phyloP scores from a whole-genome alignment of 179 eudicot genomes.

The Patellifolia procumbens region DNA sequence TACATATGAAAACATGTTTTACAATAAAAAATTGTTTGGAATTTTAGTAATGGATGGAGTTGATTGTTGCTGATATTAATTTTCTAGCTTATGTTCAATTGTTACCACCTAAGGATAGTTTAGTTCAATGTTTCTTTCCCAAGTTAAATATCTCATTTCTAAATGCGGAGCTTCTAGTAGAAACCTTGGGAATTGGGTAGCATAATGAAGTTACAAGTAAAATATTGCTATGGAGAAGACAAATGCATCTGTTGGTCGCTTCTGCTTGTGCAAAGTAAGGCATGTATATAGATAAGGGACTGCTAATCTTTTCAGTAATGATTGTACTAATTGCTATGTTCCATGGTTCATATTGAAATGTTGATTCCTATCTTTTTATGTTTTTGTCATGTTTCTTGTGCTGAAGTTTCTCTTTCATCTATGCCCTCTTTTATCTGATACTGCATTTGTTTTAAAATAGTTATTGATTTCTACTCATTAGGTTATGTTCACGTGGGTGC shows the following conservation, averaged over 20 bases:
- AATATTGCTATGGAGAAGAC: background rate
- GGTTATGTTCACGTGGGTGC: conserved; percentile 97
- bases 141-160: background rate
- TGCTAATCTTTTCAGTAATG: background rate
- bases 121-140: background rate
- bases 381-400: background rate
- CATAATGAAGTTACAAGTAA: background rate
- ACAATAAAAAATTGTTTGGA: background rate
- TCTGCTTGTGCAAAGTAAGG: background rate
- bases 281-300: background rate
- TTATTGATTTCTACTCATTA: conserved; percentile 29
- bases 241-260: conserved; percentile 5
- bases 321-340: background rate
- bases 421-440: background rate
- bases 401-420: background rate
- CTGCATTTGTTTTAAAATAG: background rate
- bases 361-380: background rate
- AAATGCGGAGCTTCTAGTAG: background rate
- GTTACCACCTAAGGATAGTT: background rate
- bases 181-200: background rate
- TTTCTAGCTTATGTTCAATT: background rate
- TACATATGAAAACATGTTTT: background rate
- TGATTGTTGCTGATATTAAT: background rate
- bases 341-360: background rate
- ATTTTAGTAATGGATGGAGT: background rate